Conservation (phyloP, 2,329 filamentous ascomycete genomes). For the Scedosporium boydii region DNA sequence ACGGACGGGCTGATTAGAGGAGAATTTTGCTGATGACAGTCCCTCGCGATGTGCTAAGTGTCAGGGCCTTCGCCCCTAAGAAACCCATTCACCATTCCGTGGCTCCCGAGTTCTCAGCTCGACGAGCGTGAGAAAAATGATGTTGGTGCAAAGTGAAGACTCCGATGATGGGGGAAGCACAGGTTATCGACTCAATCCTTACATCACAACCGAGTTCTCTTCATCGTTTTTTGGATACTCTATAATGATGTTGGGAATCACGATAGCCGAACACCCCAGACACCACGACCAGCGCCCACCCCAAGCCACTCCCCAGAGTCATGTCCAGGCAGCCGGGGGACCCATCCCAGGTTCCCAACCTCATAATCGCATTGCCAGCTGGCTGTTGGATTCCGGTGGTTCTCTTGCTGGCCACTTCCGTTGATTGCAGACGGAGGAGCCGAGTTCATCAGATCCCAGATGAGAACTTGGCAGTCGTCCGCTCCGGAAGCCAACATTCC, state of each 20-base stretch:
- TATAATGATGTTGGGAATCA: not conserved
- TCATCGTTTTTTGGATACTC: constrained; percentile 1
- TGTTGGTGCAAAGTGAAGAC: not conserved
- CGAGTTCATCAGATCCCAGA: constrained; percentile 82
- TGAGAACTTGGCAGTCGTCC: constrained; percentile 82
- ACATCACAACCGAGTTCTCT: not conserved
- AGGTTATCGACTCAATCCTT: constrained; percentile 5
- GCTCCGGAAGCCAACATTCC: constrained; percentile 85
- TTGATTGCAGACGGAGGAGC: constrained; percentile 39
- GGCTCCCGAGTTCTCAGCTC: too few species aligned
- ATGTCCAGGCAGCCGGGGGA: constrained; percentile 57
- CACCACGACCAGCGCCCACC: constrained; percentile 68
- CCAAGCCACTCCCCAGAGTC: constrained; percentile 78
- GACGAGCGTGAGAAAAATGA: not conserved
- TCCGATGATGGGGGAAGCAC: not conserved
- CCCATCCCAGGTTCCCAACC: constrained; percentile 77
- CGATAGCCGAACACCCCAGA: constrained; percentile 59
- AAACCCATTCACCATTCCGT: too few species aligned
- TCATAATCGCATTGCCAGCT: constrained; percentile 84
- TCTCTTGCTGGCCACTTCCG: constrained; percentile 42
- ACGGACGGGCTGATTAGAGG: too few species aligned
- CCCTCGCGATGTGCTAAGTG: too few species aligned
- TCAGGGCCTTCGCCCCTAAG: too few species aligned
- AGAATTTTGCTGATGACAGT: too few species aligned
- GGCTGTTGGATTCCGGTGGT: constrained; percentile 57